These are phyloP conservation scores for Penicillium sp. DNA, from an alignment of 2,329 filamentous ascomycete species.

Conservation along the genomic window DNA sequence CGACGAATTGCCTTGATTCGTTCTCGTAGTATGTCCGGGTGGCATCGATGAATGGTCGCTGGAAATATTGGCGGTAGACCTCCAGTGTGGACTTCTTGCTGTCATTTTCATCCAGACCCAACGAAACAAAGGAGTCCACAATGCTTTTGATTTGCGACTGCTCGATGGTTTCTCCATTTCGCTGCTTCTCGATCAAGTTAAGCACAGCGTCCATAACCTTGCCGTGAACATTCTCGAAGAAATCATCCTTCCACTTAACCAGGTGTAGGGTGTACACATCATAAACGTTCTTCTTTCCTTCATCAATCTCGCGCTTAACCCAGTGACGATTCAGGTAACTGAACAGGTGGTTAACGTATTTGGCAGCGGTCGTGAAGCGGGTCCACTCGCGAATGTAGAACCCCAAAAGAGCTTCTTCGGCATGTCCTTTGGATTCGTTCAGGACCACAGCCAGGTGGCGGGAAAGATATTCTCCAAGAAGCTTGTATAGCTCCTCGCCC, in stretches of 20 bases:
- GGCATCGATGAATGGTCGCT: slow-evolving; percentile 84
- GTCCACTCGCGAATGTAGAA: slow-evolving; percentile 98
- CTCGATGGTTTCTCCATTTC: slow-evolving; percentile 96
- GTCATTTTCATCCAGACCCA: slow-evolving; percentile 92
- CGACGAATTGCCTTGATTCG: slow-evolving; percentile 91
- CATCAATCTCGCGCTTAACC: slow-evolving; percentile 98
- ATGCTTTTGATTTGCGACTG: slow-evolving; percentile 96
- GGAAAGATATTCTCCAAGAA: slow-evolving; percentile 83
- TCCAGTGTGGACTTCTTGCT: slow-evolving; percentile 92
- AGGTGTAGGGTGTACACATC: slow-evolving; percentile 97
- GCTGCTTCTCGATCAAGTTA: slow-evolving; percentile 93
- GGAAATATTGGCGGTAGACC: slow-evolving; percentile 90
- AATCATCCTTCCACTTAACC: slow-evolving; percentile 90
- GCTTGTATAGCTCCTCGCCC: slow-evolving; percentile 93
- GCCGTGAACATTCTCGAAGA: slow-evolving; percentile 80
- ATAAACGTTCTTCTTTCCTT: slow-evolving; percentile 97
- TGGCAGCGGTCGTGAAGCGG: slow-evolving; percentile 90
- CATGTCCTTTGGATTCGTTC: slow-evolving; percentile 73
- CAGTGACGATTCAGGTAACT: slow-evolving; percentile 95
- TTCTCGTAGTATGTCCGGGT: slow-evolving; percentile 85
- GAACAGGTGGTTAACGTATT: slow-evolving; percentile 97
- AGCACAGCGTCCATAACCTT: slow-evolving; percentile 96
- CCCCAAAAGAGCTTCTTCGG: slow-evolving; percentile 83
- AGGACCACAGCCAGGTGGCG: slow-evolving; percentile 74
- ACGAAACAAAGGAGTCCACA: slow-evolving; percentile 92